Evolutionary conservation across 179 eudicot species (phyloP), one percentile per base, ranked within the genome.

Genomic region (Gypsophila paniculata): DNA sequence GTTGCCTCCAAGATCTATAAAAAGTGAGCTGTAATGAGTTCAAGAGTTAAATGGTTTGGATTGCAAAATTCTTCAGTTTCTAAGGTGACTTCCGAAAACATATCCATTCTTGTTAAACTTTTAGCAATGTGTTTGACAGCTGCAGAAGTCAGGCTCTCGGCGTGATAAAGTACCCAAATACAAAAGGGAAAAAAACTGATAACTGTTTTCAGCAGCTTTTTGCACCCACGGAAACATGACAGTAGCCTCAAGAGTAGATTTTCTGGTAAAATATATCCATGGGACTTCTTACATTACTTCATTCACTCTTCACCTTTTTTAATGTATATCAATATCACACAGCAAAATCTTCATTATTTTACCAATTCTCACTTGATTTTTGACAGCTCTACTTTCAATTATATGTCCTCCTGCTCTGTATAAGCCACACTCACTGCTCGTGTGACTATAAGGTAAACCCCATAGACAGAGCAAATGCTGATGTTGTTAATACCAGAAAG

Each of bases 1-100:
- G 87, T 88, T 73, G 91, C 81, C 80, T 93, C 96, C 62, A 87
- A 80, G 60, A 93, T 88, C 98, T 93, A 82, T 32, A 86, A 74
- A 55, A 77, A 74, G 73, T 76, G 53, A 57, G 71, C 65, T 15
- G 4, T 61, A 55, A 53, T 52, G 23, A 53, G 62, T 54, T 53
- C 26, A 54, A 53, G 61, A 54, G 54, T 19, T 52, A 51, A 48
- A 49, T 44, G 18, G 36, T 32, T 62, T 44, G 36, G 53, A 39
- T 36, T 19, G 3, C 6, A 57, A 23, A 19, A 67, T 1, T 5
- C 1, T 29, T 57, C 8, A 13, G 48, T 5, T 22, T 48, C 32
- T 48, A 18, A 58, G 38, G 63, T 72, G 58, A 67, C 22, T 49
- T 17, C 46, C 64, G 44, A 25, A 64, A 23, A 59, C 6, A 67